These are phyloP conservation scores for Eucalyptus erythrocorys DNA, from an alignment of 345 rosid genomes.

Conservation along the genomic window DNA sequence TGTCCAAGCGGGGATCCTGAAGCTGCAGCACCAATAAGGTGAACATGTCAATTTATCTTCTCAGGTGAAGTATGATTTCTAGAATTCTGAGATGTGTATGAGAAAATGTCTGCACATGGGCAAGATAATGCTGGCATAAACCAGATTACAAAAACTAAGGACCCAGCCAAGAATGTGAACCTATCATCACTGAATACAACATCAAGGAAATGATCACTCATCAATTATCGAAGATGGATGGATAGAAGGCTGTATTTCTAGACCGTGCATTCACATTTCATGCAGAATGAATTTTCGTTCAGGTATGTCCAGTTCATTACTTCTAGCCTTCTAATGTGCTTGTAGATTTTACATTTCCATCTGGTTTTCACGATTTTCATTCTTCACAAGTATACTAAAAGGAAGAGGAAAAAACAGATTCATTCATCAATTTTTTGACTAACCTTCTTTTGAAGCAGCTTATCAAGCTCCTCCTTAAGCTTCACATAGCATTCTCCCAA, in stretches of 20 bases:
- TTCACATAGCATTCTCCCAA: constrained; percentile 79
- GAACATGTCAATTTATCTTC: background rate
- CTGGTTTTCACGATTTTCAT: background rate
- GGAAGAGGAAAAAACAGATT: background rate
- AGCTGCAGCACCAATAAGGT: constrained; percentile 36
- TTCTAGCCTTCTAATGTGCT: background rate
- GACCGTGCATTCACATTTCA: background rate
- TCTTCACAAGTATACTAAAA: background rate
- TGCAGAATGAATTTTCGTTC: background rate
- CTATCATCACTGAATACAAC: background rate
- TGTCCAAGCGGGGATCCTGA: constrained; percentile 57
- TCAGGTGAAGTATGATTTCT: background rate
- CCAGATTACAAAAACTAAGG: background rate
- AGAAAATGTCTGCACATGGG: background rate
- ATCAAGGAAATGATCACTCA: background rate
- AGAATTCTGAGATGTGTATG: background rate
- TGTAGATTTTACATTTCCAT: background rate
- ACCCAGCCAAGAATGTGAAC: background rate
- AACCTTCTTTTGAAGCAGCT: constrained; percentile 69
- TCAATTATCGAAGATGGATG: background rate
- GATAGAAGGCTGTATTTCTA: background rate
- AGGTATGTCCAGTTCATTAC: background rate
- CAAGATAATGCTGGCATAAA: background rate
- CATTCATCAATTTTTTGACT: background rate
- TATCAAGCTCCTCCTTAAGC: constrained; percentile 76